phyloP scores from a whole-genome alignment of 306 rosid genomes.

The Sophora flavescens region DNA sequence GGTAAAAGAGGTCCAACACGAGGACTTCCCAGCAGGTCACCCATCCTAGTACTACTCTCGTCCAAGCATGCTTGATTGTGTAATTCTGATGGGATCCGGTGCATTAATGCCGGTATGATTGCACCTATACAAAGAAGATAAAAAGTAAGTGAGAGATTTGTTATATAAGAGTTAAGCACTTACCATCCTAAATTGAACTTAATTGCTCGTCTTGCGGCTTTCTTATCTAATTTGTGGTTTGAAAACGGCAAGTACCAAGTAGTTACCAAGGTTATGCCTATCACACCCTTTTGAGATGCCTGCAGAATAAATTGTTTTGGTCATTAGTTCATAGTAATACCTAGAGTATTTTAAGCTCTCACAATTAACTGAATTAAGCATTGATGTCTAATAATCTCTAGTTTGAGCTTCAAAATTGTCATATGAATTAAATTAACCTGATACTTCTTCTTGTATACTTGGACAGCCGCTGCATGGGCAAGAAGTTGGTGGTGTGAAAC shows the following conservation, averaged over 20 bases:
- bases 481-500: constrained; percentile 62
- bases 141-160: too few relatives aligned
- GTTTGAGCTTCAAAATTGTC: neutral
- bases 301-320: constrained; percentile 14
- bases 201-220: constrained; percentile 59
- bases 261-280: constrained; percentile 59
- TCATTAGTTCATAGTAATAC: neutral
- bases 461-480: constrained; percentile 61
- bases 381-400: neutral
- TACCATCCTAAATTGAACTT: constrained; percentile 82
- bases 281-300: constrained; percentile 69
- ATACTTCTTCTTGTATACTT: constrained; percentile 51
- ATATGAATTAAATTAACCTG: constrained; percentile 44
- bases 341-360: neutral
- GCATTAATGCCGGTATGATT: too few relatives aligned
- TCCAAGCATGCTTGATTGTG: too few relatives aligned
- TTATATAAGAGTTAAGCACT: neutral
- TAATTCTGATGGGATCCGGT: too few relatives aligned
- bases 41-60: too few relatives aligned
- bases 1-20: too few relatives aligned
- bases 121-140: too few relatives aligned
- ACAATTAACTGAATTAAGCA: neutral
- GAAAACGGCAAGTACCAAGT: constrained; percentile 63
- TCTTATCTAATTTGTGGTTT: constrained; percentile 7
- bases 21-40: too few relatives aligned